Base-by-base conservation (phyloP, 495 filamentous ascomycete species). In the Annulohypoxylon nitens region DNA sequence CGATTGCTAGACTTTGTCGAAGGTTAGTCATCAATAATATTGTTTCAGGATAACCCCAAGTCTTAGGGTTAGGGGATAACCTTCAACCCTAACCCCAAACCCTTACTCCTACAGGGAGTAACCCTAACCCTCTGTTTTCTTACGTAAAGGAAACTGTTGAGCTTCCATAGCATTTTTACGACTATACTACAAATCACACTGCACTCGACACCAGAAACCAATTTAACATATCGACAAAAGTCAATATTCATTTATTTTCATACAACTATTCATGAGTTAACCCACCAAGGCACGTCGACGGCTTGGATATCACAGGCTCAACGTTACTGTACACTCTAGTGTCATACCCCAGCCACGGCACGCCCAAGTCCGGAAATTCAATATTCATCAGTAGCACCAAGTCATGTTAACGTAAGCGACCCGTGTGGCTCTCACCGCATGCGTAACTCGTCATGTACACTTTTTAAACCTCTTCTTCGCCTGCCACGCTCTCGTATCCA, bases 401-500 rank as follows among this genome's bases (percentile, higher is more conserved):
- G 58, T 68, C 64, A 47, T 47, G 39, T 67, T 25, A 61, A 54
- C 65, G 37, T 61, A 30, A 39, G 43, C 16, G 5, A 47, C n/a
- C 18, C 16, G 43, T 47, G n/a, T 7, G 5, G 5, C 43, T 47
- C 11, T 57, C 41, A n/a, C 41, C 37, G 39, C 26, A 51, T 61
- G 30, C 16, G 25, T 61, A 68, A 25, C 47, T 23, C 37, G 18
- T 43, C 37, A 41, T 60, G 16, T 23, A n/a, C 47, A n/a, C 39
- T 14, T 39, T 39, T 69, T 71, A 80, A 16, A 83, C 83, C 70
- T 84, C 84, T 69, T 84, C 84, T 12, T 84, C 81, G 12, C 64
- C 80, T 8, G 81, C 78, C 23, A 86, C 84, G 8, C 75, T 79
- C 67, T 86, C 84, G 66, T 86, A 86, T 1, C 79, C 83, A 8